Conservation (phyloP, 1,284 basidiomycete species). For the Irpex sp. region DNA sequence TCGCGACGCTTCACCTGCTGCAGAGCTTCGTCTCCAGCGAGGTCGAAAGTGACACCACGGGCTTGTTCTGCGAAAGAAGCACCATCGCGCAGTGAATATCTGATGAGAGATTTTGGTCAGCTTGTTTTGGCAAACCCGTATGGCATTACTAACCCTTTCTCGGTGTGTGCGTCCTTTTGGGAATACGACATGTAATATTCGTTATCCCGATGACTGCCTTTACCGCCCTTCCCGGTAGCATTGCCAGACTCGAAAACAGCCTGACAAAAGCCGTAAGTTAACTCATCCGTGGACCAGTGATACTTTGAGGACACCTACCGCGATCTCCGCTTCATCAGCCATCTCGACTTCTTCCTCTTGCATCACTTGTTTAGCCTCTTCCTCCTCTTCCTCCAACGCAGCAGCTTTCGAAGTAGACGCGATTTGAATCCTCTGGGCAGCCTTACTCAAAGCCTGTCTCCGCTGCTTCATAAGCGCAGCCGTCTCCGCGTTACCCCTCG, state of each 20-base stretch:
- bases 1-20: constrained; percentile 65
- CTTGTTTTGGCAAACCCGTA: not conserved
- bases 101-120: constrained; percentile 26
- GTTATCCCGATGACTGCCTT: constrained; percentile 66
- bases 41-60: constrained; percentile 75
- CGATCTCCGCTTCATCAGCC: constrained; percentile 58
- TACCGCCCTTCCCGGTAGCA: constrained; percentile 40
- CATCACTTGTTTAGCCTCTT: constrained; percentile 27
- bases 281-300: no score
- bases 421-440: constrained; percentile 43
- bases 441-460: constrained; percentile 73
- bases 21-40: constrained; percentile 76
- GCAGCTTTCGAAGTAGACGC: constrained; percentile 31
- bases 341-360: constrained; percentile 27
- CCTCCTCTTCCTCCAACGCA: constrained; percentile 31
- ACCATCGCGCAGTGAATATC: constrained; percentile 85
- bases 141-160: constrained; percentile 71
- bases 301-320: constrained; percentile 38
- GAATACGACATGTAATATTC: constrained; percentile 92
- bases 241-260: constrained; percentile 67
- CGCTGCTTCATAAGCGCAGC: constrained; percentile 87
- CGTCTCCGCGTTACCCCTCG: constrained; percentile 58
- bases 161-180: constrained; percentile 81
- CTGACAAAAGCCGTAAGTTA: constrained; percentile 34
- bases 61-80: constrained; percentile 88